Evolutionary conservation across 306 rosid species (phyloP), one percentile per base, ranked within the genome.

Genomic region (Prunus padus): DNA sequence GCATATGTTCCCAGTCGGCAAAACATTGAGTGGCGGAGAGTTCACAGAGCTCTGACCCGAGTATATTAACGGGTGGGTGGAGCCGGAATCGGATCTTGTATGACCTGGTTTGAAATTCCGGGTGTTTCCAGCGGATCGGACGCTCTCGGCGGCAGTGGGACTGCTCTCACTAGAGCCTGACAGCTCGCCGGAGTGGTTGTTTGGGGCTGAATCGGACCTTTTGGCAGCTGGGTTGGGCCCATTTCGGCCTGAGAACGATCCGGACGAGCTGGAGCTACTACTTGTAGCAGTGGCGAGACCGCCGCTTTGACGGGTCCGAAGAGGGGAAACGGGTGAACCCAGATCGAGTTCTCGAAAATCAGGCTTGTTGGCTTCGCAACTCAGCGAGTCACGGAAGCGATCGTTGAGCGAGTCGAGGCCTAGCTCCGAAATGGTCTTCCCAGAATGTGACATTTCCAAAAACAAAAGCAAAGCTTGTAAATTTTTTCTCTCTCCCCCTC

Each of bases 261-360:
- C 98, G 4, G 98, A 94, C 0, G 98, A 94, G 72, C 97, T 91
- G 2, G 98, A 94, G 63, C 98, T 92, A 47, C 88, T 90, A 16
- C 97, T 94, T 0, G 85, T 86, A 8, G 89, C 83, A 3, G 90
- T 60, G 47, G 80, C 82, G 30, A 76, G 82, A 2, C 83, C 86
- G 28, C 82, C 85, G 46, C 71, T 57, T 8, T 79, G 80, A 11
- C 91, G 91, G 11, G 89, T 72, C 47, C 97, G 84, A 61, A 95
- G 85, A 18, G 98, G 97, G 54, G 98, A 95, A 64, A 92, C 92
- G 3, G 98, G 98, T 3, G 98, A 95, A 57, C 97, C 97, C 69
- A 92, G 96, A 95, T 95, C 91, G 85, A 90, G 92, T 68, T 95
- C 96, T 19, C 97, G 82, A 80, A 87, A 89, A 71, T 95, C 97